These are phyloP conservation scores for Candida sp. DNA, from an alignment of 1,139 yeast species.

Conservation along the genomic window DNA sequence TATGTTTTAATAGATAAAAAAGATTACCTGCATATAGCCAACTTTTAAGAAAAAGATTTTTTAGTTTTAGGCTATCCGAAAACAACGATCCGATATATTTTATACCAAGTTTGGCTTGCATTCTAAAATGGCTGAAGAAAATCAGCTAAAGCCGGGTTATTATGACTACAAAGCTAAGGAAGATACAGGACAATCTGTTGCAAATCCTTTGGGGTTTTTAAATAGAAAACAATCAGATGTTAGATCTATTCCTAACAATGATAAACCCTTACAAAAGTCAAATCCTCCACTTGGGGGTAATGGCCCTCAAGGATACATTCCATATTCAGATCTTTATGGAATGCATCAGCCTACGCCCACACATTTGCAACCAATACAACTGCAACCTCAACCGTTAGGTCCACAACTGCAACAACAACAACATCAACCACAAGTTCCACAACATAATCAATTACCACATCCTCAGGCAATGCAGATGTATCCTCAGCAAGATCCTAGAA, in stretches of 20 bases:
- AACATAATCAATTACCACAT: neutral
- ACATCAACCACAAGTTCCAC: slow-evolving; percentile 2
- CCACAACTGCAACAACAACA: slow-evolving; percentile 4
- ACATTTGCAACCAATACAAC: neutral
- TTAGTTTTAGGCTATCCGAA: neutral
- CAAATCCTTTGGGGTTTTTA: neutral
- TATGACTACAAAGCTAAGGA: neutral
- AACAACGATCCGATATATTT: neutral
- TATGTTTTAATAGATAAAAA: too few species aligned
- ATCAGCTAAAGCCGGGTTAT: neutral
- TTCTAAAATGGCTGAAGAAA: neutral
- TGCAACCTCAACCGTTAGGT: slow-evolving; percentile 2
- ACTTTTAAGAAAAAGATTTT: too few species aligned
- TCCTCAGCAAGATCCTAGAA: neutral
- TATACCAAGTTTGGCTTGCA: neutral
- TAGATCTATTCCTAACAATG: neutral
- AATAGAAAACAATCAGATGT: neutral
- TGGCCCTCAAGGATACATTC: neutral
- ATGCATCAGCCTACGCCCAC: neutral
- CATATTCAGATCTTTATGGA: neutral
- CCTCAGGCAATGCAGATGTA: neutral
- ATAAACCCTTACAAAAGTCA: neutral
- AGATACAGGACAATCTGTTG: neutral
- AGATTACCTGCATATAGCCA: neutral
- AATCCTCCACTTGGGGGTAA: neutral